Evolutionary conservation across 192 early-diverging fungal species (phyloP), one percentile per base, ranked within the genome.

Genomic region (Coemansia sp.): DNA sequence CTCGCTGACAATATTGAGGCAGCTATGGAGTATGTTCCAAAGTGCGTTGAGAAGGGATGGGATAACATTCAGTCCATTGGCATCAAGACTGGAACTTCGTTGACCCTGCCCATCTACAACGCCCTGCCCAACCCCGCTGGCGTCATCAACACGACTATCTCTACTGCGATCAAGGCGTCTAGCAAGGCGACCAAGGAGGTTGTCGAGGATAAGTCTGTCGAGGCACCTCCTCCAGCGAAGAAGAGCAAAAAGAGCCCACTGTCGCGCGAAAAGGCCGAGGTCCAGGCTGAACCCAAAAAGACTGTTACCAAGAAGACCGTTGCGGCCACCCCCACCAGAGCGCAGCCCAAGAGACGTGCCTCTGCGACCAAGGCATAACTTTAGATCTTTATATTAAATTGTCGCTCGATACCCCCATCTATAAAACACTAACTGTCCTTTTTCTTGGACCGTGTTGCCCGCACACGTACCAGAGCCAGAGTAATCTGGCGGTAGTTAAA

Each of bases 91-190:
- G 85, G 80, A 50, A 85, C 87, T 12, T 95, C 94, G 10, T 78
- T 87, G 15, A 86, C 90, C 34, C 85, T 99, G 67, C 97, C 97
- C 3, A 80, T 99, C 45, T 97, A 86, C 80, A 90, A 90, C 72
- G 80, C 88, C 11, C 76, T 91, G 4, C 89, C 89, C 27, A 67
- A 50, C 5, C 55, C 66, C 0, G 41, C 80, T 11, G 67, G 9
- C 7, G 21, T 38, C 41, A 75, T 80, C 46, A 63, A 15, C 5
- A 32, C 55, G 50, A 62, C 48, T 17, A 67, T 67, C 48, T 38
- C 69, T 31, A 21, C 59, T 2, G 25, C 55, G 50, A 17, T 12
- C 44, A 62, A 39, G 39, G 45, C 31, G 1, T 32, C n/a, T 7
- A 37, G 19, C 34, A 45, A 66, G 23, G 42, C 65, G 11, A 38